Base-by-base conservation (phyloP, 305 asterid genomes). In the Coffea humblotiana region DNA sequence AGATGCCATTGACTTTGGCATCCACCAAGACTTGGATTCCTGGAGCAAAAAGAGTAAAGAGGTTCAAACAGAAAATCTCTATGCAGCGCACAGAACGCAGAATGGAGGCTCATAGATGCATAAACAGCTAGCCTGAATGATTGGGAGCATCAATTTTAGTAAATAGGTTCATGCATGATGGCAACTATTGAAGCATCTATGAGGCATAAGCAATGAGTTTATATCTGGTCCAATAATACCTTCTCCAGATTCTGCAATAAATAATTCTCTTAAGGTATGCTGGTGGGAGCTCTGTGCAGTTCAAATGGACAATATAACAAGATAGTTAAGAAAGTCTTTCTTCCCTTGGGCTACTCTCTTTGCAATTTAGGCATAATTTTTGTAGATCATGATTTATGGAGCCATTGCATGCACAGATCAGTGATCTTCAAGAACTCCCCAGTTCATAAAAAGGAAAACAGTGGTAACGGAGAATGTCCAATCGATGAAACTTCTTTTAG, bases 11-110 rank as follows among this genome's bases (percentile, higher is more conserved):
- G 94, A 68, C 37, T 90, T 89, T 2, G 99, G 97, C 87, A 93
- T 84, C 97, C 93, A 92, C 99, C 98, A 90, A 27, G 96, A 90
- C 81, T 81, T 89, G 51, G 92, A 86, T 67, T 79, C 96, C 99
- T 95, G 90, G 43, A 29, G 51, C 9, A 48, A 48, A 80, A 78
- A n/a, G 9, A 45, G 54, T 32, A 66, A 6, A 49, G 15, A n/a
- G n/a, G 60, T 47, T 35, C 54, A 16, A 48, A 45, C 45, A 63
- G 78, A 56, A 47, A 78, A 43, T 37, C 16, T 29, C 1, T 2
- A 51, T 51, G 71, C 35, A 21, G 27, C 43, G 45, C 51, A 76
- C 5, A 6, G 23, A 21, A n/a, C 25, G 71, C 25, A 29, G 32
- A 54, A 54, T 18, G 60, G 32, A 63, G 60, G 70, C 25, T 21